Percentiles rank a stretch among this genome's conserved stretches.
Conservation (phyloP, 306 rosid species). For the Amphicarpaea edgeworthii region DNA sequence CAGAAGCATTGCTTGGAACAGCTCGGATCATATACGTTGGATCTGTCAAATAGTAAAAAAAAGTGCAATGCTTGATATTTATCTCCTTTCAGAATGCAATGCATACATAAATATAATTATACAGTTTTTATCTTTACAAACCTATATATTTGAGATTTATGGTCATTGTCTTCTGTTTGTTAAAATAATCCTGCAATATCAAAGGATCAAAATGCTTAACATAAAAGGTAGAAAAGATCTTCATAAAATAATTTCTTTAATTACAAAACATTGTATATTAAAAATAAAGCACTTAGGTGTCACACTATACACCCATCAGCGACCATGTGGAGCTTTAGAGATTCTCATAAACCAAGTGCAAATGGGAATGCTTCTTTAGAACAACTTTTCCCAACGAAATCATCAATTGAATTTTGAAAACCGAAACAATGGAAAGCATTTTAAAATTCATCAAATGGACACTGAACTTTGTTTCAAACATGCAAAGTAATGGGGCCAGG, state of each 20-base stretch:
- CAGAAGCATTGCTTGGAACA: slow-evolving; percentile 93
- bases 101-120: neutral
- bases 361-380: slow-evolving; percentile 15
- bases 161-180: slow-evolving; percentile 49
- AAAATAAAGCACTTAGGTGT: slow-evolving; percentile 35
- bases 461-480: slow-evolving; percentile 27
- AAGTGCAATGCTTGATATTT: slow-evolving; percentile 28
- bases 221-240: slow-evolving; percentile 2
- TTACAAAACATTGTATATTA: neutral
- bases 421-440: slow-evolving; percentile 3
- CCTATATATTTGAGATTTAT: slow-evolving; percentile 97
- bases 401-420: slow-evolving; percentile 14
- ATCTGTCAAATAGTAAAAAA: slow-evolving; percentile 61
- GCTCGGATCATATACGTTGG: slow-evolving; percentile 98
- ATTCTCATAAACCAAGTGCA: slow-evolving; percentile 8
- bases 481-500: slow-evolving; percentile 6
- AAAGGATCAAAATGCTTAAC: slow-evolving; percentile 31
- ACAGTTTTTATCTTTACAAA: slow-evolving; percentile 43
- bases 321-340: neutral
- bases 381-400: slow-evolving; percentile 6
- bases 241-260: slow-evolving; percentile 2
- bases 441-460: slow-evolving; percentile 20
- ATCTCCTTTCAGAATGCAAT: slow-evolving; percentile 34
- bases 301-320: slow-evolving; percentile 20
- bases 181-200: slow-evolving; percentile 75